Evolutionary conservation across 768 basidiomycete genomes (phyloP), one percentile per base, ranked within the genome.

Genomic region (Naematelia aurantialba): DNA sequence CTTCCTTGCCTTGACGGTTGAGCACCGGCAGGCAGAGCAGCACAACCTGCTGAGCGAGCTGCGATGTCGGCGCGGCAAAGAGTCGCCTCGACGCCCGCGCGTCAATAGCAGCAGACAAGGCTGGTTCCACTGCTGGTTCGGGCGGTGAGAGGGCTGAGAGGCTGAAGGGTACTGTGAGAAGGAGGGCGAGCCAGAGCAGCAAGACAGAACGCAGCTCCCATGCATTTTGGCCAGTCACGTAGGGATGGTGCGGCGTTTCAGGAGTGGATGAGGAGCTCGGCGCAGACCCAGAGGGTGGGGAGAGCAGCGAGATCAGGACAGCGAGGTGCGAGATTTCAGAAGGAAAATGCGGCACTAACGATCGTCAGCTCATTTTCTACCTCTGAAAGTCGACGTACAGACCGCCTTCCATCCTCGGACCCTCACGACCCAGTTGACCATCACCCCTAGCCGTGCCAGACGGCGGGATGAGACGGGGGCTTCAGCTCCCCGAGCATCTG

Each of bases 121-220:
- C 19, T 22, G 71, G 66, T n/a, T 79, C 73, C 2, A 80, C 81
- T 10, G 65, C 69, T 21, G 55, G 27, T 57, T 87, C 86, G 68
- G 52, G 47, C n/a, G 60, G 24, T 1, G 91, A 90, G 55, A 96
- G 90, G 67, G 90, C 88, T 27, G 85, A 82, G 39, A 99, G 80
- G 71, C 89, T 86, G 75, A 99, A 99, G 0, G 96, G 96, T 17
- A 97, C 86, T 79, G 89, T 90, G 79, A 89, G 88, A 49, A 96
- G 87, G 22, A 99, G 83, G 21, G 89, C 88, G n/a, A 98, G 81
- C 94, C 94, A 98, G 11, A 96, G 80, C 8, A 99, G 81, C 24
- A 89, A 79, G 27, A 88, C 81, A 70, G 93, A 91, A 60, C 91
- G 86, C 52, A 91, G 75, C 22, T 87, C 79, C 96, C 96, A 98